Conservation (phyloP, 345 rosid species). For the Sisymbrium altissimum region DNA sequence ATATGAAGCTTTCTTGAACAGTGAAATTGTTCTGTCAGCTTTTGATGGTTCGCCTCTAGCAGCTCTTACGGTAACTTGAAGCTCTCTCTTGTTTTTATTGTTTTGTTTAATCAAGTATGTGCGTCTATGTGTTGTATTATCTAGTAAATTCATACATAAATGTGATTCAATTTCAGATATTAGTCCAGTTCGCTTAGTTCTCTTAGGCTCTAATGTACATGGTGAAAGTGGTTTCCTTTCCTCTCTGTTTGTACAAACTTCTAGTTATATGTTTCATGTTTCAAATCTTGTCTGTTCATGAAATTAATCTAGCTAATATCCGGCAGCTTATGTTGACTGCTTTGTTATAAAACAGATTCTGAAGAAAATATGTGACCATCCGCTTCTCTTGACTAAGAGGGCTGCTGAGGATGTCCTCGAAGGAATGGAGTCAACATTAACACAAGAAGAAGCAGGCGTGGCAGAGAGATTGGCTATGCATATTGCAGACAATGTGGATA, state of each 20-base stretch:
- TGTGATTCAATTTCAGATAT: conserved; percentile 6
- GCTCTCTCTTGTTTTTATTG: conserved; percentile 1
- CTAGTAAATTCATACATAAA: neutral
- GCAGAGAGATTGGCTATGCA: conserved; percentile 93
- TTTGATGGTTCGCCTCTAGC: conserved; percentile 97
- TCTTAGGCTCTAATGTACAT: conserved; percentile 1
- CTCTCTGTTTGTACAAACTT: neutral
- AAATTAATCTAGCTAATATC: neutral
- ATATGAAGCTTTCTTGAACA: conserved; percentile 85
- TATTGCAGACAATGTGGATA: conserved; percentile 76
- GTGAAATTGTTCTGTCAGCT: conserved; percentile 91
- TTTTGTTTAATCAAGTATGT: neutral
- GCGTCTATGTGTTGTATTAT: neutral
- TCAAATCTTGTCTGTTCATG: conserved; percentile 1
- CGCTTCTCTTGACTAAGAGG: conserved; percentile 39
- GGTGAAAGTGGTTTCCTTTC: neutral
- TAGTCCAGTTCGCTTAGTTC: neutral
- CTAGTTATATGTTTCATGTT: neutral
- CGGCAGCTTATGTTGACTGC: neutral
- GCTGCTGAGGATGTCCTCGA: conserved; percentile 68
- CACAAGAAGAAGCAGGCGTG: conserved; percentile 70
- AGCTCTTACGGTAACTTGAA: conserved; percentile 78
- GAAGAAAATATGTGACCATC: conserved; percentile 70
- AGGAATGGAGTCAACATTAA: conserved; percentile 84
- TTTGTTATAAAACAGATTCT: conserved; percentile 64